These are phyloP conservation scores for Calonectria multiphialidica DNA, from an alignment of 2,329 filamentous ascomycete genomes.

Conservation along the genomic window DNA sequence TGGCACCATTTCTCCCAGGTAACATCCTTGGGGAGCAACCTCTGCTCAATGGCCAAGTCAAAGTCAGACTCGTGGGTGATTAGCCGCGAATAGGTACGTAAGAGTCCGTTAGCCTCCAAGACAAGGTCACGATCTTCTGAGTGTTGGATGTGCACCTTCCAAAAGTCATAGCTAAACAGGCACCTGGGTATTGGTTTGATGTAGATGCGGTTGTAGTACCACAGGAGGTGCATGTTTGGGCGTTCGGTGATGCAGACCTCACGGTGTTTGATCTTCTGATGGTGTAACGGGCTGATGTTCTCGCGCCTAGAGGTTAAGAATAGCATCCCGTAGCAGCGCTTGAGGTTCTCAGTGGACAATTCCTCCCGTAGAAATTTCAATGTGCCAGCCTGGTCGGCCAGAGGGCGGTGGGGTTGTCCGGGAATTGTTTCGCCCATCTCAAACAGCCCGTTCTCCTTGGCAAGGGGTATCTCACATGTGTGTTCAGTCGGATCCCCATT, in stretches of 20 bases:
- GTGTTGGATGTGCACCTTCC: slow-evolving; percentile 38
- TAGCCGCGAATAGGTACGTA: slow-evolving; percentile 49
- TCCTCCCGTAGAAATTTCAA: slow-evolving; percentile 15
- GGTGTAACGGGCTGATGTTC: slow-evolving; percentile 43
- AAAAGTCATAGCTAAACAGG: slow-evolving; percentile 50
- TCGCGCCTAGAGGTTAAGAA: slow-evolving; percentile 18
- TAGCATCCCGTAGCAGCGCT: slow-evolving; percentile 8
- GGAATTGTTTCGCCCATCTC: neutral
- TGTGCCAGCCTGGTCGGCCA: slow-evolving; percentile 7
- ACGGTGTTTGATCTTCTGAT: slow-evolving; percentile 51
- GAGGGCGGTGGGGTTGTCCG: slow-evolving; percentile 2
- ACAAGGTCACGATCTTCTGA: slow-evolving; percentile 28
- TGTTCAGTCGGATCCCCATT: neutral
- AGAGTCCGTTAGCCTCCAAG: slow-evolving; percentile 46
- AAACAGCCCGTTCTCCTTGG: neutral
- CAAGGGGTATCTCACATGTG: neutral
- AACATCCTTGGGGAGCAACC: slow-evolving; percentile 42
- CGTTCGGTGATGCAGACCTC: slow-evolving; percentile 52
- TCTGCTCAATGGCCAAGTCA: slow-evolving; percentile 40
- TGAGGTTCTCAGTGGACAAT: slow-evolving; percentile 14
- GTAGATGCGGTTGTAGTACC: slow-evolving; percentile 53
- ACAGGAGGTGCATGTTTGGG: slow-evolving; percentile 54
- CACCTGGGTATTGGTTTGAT: slow-evolving; percentile 56
- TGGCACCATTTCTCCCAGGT: slow-evolving; percentile 43
- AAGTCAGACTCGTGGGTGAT: slow-evolving; percentile 51